Base-by-base conservation (phyloP, 2,329 filamentous ascomycete genomes). In the Calonectria multiphialidica region DNA sequence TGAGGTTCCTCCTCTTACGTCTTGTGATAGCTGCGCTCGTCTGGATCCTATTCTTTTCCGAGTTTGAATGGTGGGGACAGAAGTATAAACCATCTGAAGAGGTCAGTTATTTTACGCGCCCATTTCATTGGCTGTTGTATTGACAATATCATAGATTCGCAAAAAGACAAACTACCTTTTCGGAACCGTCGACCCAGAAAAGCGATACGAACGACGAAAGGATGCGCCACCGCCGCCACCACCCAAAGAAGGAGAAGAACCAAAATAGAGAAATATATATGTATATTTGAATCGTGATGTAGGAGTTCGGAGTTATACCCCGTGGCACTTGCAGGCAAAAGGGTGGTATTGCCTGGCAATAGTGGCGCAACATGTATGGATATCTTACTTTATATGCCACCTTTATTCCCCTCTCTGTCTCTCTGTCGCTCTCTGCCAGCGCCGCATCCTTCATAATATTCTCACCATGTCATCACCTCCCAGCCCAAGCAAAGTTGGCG, bases 401-500 rank as follows among this genome's bases (percentile, higher is more conserved):
- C 59, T 47, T 62, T 75, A 75, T 74, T 53, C 68, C 73, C 74
- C 72, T 61, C 77, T 74, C 73, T 18, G 63, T 30, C 78, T 74
- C 73, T 18, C 50, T 21, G 53, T 68, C 66, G 35, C 78, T 74
- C 73, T 18, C 50, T 21, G 53, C 69, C 66, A 40, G 18, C 40
- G 33, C 53, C 69, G 16, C 69, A 21, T 25, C 66, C 57, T 65
- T 65, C 65, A 28, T 35, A 44, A 72, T 45, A 12, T 44, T 68
- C 25, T 53, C 40, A 66, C 69, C 62, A 64, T 68, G 44, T 2
- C 16, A 70, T 82, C 77, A 86, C 72, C 85, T 79, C 25, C 83
- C 82, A 40, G 84, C 76, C 90, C 90, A 91, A 33, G 90, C 89
- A 82, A 91, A 90, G 73, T 88, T 90, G 23, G 87, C 86, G 10